Conservation (phyloP, 2,329 filamentous ascomycete genomes). For the Chaetomium sp. region DNA sequence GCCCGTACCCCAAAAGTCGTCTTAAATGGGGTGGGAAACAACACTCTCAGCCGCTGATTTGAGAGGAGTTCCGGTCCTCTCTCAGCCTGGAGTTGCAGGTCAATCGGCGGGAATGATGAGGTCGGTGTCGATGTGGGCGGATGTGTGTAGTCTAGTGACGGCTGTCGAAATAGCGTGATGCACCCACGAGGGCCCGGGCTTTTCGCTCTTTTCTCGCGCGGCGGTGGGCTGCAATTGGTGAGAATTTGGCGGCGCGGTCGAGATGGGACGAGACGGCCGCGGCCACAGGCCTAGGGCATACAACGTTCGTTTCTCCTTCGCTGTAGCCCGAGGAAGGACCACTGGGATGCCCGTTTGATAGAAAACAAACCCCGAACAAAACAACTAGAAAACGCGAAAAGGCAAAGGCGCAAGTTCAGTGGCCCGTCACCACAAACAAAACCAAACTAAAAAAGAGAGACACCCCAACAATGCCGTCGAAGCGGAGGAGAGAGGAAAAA, state of each 20-base stretch:
- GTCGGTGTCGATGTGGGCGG: constrained; percentile 10
- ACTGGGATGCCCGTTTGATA: constrained; percentile 2
- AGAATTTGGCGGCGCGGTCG: background rate
- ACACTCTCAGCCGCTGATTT: background rate
- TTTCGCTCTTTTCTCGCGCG: too few species aligned
- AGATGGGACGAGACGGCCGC: constrained; percentile 7
- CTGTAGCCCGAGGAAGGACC: constrained; percentile 5
- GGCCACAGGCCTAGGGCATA: constrained; percentile 1
- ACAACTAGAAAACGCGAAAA: constrained; percentile 9
- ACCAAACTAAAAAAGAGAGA: constrained; percentile 4
- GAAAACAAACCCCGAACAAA: constrained; percentile 5
- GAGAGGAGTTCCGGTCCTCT: background rate
- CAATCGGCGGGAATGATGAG: background rate
- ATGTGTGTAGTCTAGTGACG: background rate
- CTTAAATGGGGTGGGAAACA: background rate
- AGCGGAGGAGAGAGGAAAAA: background rate
- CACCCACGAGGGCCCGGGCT: too few species aligned
- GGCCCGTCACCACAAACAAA: constrained; percentile 11
- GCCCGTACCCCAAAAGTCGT: background rate
- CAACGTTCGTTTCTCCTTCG: background rate
- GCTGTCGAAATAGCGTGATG: background rate
- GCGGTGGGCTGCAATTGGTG: constrained; percentile 11
- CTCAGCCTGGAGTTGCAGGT: background rate
- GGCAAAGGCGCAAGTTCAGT: constrained; percentile 8
- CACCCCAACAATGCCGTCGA: constrained; percentile 3